These are phyloP conservation scores for Zygosaccharomyces siamensis DNA, from an alignment of 805 yeast species.

Conservation along the genomic window DNA sequence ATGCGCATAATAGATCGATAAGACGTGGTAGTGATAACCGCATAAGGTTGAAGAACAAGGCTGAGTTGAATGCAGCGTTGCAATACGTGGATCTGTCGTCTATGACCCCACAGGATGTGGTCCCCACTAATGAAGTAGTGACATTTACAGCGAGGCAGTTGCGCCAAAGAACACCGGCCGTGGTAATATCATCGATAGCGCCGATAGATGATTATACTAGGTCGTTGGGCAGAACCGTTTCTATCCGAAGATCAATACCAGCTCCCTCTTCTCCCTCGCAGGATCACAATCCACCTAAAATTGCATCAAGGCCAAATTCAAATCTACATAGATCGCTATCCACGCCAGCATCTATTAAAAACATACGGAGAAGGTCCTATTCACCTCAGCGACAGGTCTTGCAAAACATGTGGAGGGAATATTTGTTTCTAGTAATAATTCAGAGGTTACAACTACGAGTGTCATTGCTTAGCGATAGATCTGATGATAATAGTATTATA, in stretches of 20 bases:
- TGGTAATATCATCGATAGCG: conserved; percentile 1
- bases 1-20: conserved; percentile 1
- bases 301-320: neutral
- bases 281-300: neutral
- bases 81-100: conserved; percentile 18
- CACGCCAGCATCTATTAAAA: conserved; percentile 13
- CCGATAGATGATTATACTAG: conserved; percentile 7
- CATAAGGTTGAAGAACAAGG: conserved; percentile 13
- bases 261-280: neutral
- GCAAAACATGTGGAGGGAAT: conserved; percentile 33
- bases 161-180: conserved; percentile 4
- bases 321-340: conserved; percentile 14
- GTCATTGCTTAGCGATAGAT: conserved; percentile 4
- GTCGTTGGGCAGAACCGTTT: conserved; percentile 1
- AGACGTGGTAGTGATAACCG: conserved; percentile 2
- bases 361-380: conserved; percentile 7
- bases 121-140: conserved; percentile 5
- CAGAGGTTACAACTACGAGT: conserved; percentile 34
- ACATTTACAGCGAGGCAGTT: conserved; percentile 6
- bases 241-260: conserved; percentile 5
- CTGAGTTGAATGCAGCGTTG: conserved; percentile 22
- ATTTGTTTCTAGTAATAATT: conserved; percentile 31
- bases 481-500: conserved; percentile 1
- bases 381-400: conserved; percentile 10
- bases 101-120: conserved; percentile 12